Evolutionary conservation across 179 eudicot genomes (phyloP).

Genomic region (Corrigiola litoralis): DNA sequence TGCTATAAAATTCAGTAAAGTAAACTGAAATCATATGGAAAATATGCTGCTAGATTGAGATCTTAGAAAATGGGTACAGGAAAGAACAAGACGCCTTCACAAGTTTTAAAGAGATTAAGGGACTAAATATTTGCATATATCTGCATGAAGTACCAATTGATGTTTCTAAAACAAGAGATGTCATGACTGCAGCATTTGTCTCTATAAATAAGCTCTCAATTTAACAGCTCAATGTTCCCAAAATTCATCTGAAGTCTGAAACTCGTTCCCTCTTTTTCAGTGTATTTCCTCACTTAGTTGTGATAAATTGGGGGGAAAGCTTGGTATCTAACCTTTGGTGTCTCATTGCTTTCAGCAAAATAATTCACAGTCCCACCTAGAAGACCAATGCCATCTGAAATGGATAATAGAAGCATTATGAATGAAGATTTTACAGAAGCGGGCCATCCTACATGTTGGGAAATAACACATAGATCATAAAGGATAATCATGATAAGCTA

Average conservation of each 20-base stretch:
- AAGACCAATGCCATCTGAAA: slow-evolving; percentile 96
- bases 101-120: too few species aligned
- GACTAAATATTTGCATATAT: too few species aligned
- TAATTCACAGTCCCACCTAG: slow-evolving; percentile 87
- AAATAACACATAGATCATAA: background rate
- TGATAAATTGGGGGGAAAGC: background rate
- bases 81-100: too few species aligned
- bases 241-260: background rate
- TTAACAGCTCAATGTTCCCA: background rate
- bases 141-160: too few species aligned
- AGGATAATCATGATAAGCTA: background rate
- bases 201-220: too few species aligned
- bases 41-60: too few species aligned
- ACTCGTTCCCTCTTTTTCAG: background rate
- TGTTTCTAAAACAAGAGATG: too few species aligned
- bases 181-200: background rate
- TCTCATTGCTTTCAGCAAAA: slow-evolving; percentile 56
- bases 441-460: background rate
- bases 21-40: too few species aligned
- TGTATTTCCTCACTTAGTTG: background rate
- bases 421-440: background rate
- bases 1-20: too few species aligned
- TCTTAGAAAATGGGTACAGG: too few species aligned
- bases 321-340: slow-evolving; percentile 72
- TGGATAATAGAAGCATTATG: slow-evolving; percentile 12